Conservation (phyloP, 1,284 basidiomycete genomes). For the Laetiporus sulphureus region DNA sequence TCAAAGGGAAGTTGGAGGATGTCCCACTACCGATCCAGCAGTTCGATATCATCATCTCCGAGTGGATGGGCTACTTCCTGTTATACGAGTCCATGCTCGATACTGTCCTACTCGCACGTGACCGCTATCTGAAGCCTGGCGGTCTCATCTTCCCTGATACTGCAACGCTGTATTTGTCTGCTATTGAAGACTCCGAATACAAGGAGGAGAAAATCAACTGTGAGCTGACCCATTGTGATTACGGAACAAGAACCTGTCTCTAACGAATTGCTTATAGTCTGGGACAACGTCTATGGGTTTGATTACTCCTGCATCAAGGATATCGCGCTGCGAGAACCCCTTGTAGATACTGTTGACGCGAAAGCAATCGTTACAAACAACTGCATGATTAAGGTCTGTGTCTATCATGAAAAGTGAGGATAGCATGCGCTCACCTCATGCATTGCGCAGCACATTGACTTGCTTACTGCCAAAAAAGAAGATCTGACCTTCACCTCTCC, state of each 20-base stretch:
- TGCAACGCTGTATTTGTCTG: constrained; percentile 90
- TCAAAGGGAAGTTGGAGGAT: constrained; percentile 98
- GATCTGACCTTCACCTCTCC: constrained; percentile 84
- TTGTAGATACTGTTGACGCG: constrained; percentile 96
- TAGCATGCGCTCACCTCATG: too few species aligned
- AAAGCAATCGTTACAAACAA: constrained; percentile 91
- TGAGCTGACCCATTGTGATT: constrained; percentile 34
- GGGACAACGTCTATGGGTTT: constrained; percentile 99
- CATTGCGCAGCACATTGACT: constrained; percentile 75
- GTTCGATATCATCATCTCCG: constrained; percentile 99
- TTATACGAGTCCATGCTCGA: constrained; percentile 99
- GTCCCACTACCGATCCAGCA: constrained; percentile 77
- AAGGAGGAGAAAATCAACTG: constrained; percentile 99
- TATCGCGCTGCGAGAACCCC: constrained; percentile 92
- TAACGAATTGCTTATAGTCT: constrained; percentile 51
- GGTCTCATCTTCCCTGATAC: constrained; percentile 97
- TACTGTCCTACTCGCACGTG: constrained; percentile 93
- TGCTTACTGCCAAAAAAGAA: constrained; percentile 91
- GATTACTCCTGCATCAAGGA: constrained; percentile 99
- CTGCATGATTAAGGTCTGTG: constrained; percentile 73
- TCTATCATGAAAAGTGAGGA: too few species aligned
- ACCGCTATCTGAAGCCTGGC: constrained; percentile 90
- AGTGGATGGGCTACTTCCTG: constrained; percentile 97
- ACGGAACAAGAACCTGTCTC: background rate
- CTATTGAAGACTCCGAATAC: constrained; percentile 99